phyloP scores from a whole-genome alignment of 202 grass and related monocot genomes.

The Schoenoplectus triqueter region DNA sequence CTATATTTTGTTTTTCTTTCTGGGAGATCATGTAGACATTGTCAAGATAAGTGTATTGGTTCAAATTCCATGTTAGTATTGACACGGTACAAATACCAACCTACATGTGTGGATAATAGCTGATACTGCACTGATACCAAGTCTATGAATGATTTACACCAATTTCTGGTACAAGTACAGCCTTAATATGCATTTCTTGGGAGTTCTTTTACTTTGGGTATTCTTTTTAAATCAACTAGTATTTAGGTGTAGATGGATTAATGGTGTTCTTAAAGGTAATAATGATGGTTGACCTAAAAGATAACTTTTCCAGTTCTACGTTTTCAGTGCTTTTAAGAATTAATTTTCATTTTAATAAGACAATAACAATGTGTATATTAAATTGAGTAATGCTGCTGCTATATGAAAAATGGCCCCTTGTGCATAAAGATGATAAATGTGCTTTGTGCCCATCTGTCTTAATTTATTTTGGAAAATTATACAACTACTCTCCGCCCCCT shows the following conservation, averaged over 20 bases:
- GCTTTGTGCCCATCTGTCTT: background rate
- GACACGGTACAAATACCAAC: background rate
- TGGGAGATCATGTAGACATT: background rate
- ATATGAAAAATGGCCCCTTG: background rate
- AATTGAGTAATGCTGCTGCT: background rate
- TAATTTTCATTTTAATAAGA: background rate
- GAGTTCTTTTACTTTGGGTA: background rate
- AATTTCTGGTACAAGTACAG: background rate
- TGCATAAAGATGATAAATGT: background rate
- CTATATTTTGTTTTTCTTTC: background rate
- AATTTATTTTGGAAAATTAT: slow-evolving; percentile 27
- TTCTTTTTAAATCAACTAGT: slow-evolving; percentile 4
- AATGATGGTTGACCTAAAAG: background rate
- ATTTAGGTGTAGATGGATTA: background rate
- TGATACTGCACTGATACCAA: background rate
- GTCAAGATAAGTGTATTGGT: background rate
- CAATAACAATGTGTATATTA: background rate
- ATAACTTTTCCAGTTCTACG: background rate
- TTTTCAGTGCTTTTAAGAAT: slow-evolving; percentile 16
- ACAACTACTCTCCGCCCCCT: background rate
- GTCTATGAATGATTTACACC: background rate
- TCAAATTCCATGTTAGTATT: background rate
- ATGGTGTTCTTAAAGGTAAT: background rate
- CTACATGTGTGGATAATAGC: background rate
- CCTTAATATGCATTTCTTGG: slow-evolving; percentile 1